Conservation (phyloP, 2,329 filamentous ascomycete species). For the Eutypella sp. region DNA sequence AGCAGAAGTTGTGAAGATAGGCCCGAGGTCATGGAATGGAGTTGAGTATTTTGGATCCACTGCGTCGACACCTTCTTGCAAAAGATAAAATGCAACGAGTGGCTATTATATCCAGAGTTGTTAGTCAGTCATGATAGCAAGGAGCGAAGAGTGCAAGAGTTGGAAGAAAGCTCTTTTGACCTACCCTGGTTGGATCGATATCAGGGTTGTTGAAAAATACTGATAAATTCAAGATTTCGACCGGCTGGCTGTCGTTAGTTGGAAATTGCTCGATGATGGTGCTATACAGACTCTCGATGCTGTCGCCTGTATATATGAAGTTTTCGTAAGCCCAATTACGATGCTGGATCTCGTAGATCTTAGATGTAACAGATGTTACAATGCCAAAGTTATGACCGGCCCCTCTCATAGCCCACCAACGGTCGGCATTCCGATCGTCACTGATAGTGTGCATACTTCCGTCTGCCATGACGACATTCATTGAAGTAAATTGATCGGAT, state of each 20-base stretch:
- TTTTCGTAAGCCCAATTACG: slow-evolving; percentile 38
- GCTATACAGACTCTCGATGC: slow-evolving; percentile 43
- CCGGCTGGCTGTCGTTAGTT: slow-evolving; percentile 36
- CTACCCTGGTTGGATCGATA: neutral
- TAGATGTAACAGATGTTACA: slow-evolving; percentile 43
- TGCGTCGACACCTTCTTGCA: slow-evolving; percentile 11
- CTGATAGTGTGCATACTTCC: slow-evolving; percentile 36
- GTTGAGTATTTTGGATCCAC: slow-evolving; percentile 12
- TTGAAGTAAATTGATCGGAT: slow-evolving; percentile 46
- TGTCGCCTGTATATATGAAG: slow-evolving; percentile 41
- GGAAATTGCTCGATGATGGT: slow-evolving; percentile 40
- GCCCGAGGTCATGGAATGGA: slow-evolving; percentile 11
- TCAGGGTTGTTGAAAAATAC: neutral
- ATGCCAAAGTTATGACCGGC: slow-evolving; percentile 58
- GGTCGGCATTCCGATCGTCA: slow-evolving; percentile 39
- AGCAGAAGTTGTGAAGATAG: slow-evolving; percentile 1
- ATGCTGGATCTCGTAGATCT: slow-evolving; percentile 42
- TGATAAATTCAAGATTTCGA: neutral
- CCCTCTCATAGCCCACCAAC: slow-evolving; percentile 55
- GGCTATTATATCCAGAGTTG: no score
- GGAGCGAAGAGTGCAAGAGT: no score
- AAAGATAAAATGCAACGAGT: slow-evolving; percentile 11
- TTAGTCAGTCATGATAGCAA: no score
- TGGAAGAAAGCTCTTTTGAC: no score
- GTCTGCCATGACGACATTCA: slow-evolving; percentile 47